A percentile compares a stretch with the other conserved stretches of the same genome.
Conservation (phyloP, 2,329 filamentous ascomycete species). For the Bipolaris cookei region DNA sequence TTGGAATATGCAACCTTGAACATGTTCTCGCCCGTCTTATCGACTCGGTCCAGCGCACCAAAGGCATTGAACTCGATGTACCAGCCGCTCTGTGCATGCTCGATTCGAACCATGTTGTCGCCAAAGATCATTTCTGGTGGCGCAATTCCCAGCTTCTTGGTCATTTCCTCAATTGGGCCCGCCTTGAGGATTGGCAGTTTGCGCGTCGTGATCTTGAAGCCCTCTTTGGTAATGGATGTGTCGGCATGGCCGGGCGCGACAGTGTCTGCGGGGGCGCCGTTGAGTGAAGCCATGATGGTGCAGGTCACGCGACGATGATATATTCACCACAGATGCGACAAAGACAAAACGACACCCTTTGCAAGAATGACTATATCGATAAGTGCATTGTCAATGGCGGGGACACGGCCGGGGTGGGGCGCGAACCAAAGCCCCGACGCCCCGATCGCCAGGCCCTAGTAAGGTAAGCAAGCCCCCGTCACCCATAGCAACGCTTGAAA, state of each 20-base stretch:
- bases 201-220: slow-evolving; percentile 78
- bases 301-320: background rate
- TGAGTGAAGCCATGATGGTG: slow-evolving; percentile 34
- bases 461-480: background rate
- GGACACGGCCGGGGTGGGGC: slow-evolving; percentile 7
- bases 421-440: slow-evolving; percentile 8
- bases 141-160: slow-evolving; percentile 77
- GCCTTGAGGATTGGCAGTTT: slow-evolving; percentile 96
- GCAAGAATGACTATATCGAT: background rate
- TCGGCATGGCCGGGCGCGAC: slow-evolving; percentile 42
- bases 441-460: slow-evolving; percentile 14
- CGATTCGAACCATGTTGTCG: slow-evolving; percentile 82
- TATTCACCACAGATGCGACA: background rate
- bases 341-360: background rate
- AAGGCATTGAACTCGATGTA: slow-evolving; percentile 80
- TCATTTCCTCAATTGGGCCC: slow-evolving; percentile 86
- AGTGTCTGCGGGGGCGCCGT: slow-evolving; percentile 44
- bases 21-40: slow-evolving; percentile 91
- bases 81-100: slow-evolving; percentile 79
- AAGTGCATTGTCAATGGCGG: slow-evolving; percentile 21
- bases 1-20: slow-evolving; percentile 91
- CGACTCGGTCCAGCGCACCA: slow-evolving; percentile 86
- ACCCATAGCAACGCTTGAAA: slow-evolving; percentile 16
- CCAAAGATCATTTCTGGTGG: slow-evolving; percentile 99
- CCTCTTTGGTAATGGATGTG: slow-evolving; percentile 49